Conservation (phyloP, 2,329 filamentous ascomycete species). For the Graphiopsis chlorocephala region DNA sequence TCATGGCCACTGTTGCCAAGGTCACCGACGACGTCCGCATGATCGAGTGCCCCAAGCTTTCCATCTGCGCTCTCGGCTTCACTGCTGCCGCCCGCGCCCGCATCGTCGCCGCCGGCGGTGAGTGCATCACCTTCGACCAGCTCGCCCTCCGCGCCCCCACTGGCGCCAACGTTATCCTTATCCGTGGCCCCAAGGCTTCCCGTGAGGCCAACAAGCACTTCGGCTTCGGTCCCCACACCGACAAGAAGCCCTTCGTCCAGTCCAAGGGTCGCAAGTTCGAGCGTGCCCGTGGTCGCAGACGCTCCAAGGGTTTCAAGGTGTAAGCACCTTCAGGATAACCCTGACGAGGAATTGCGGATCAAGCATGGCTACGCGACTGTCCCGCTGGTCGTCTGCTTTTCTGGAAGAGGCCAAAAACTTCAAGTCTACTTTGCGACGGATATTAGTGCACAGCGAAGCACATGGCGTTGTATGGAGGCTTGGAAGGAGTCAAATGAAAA, state of each 20-base stretch:
- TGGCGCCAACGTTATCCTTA: constrained; percentile 92
- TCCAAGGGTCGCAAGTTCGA: constrained; percentile 99
- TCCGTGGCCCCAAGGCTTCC: constrained; percentile 97
- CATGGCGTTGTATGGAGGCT: constrained; percentile 8
- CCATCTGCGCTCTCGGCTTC: constrained; percentile 91
- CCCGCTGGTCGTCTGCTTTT: not conserved
- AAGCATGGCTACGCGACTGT: constrained; percentile 5
- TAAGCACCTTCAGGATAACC: constrained; percentile 52
- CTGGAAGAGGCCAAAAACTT: constrained; percentile 2
- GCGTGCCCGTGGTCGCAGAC: constrained; percentile 96
- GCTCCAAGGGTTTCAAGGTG: constrained; percentile 99
- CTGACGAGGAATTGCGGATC: not conserved
- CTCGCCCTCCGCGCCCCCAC: constrained; percentile 92
- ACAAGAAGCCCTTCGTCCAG: constrained; percentile 98
- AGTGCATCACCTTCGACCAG: constrained; percentile 94
- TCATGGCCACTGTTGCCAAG: constrained; percentile 88
- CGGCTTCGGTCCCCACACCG: constrained; percentile 93
- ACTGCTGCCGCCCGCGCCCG: constrained; percentile 93
- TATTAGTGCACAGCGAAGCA: constrained; percentile 11
- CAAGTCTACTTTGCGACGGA: constrained; percentile 7
- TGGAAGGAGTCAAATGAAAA: constrained; percentile 15
- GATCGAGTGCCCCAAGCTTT: constrained; percentile 85
- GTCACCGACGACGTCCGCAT: constrained; percentile 98
- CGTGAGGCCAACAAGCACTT: constrained; percentile 99
- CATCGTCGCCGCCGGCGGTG: constrained; percentile 89